Conservation (phyloP, 192 early-diverging fungal genomes). For the Coemansia sp. region DNA sequence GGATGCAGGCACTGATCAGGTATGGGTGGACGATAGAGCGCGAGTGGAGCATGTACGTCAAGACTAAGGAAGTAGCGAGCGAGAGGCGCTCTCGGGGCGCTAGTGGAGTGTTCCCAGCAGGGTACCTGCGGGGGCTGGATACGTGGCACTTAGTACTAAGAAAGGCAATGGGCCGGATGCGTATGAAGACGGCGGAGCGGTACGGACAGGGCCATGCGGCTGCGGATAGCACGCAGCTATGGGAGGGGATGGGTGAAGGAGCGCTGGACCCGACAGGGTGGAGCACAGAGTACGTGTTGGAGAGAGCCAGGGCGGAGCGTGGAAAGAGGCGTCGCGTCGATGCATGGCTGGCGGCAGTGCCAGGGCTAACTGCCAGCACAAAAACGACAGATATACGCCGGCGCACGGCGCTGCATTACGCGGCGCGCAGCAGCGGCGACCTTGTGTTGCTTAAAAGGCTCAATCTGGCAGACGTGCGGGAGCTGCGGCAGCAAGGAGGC, state of each 20-base stretch:
- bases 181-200: slow-evolving; percentile 14
- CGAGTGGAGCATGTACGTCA: slow-evolving; percentile 44
- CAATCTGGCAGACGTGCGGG: slow-evolving; percentile 30
- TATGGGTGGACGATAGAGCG: slow-evolving; percentile 48
- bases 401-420: slow-evolving; percentile 50
- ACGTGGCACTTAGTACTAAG: slow-evolving; percentile 32
- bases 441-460: slow-evolving; percentile 41
- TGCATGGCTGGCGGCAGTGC: slow-evolving; percentile 44
- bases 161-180: slow-evolving; percentile 30
- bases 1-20: slow-evolving; percentile 44
- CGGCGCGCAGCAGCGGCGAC: slow-evolving; percentile 28
- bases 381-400: slow-evolving; percentile 29
- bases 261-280: slow-evolving; percentile 28
- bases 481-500: slow-evolving; percentile 14
- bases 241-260: slow-evolving; percentile 17
- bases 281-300: slow-evolving; percentile 44
- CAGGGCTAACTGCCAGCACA: slow-evolving; percentile 17
- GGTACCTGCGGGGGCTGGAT: slow-evolving; percentile 32
- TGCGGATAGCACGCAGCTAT: slow-evolving; percentile 5
- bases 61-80: neutral
- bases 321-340: slow-evolving; percentile 19
- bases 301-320: slow-evolving; percentile 31
- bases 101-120: slow-evolving; percentile 21
- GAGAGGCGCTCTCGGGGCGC: neutral
- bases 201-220: slow-evolving; percentile 9